phyloP scores from a whole-genome alignment of 345 rosid species.

The Balakata baccata region DNA sequence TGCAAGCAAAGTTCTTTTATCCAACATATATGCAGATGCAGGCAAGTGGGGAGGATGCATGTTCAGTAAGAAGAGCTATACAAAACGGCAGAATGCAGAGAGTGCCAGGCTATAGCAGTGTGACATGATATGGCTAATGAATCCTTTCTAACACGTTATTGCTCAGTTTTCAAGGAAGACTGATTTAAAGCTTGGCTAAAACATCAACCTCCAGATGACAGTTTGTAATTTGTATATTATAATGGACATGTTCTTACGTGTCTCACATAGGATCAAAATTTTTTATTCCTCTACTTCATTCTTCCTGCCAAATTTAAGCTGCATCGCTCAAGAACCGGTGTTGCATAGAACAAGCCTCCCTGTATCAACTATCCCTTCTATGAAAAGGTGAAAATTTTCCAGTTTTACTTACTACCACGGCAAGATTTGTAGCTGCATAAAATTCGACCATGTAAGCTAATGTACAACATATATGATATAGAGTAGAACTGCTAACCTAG shows the following conservation, averaged over 20 bases:
- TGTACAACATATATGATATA: conserved; percentile 5
- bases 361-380: neutral
- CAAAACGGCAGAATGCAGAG: conserved; percentile 48
- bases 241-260: neutral
- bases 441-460: neutral
- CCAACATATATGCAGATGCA: conserved; percentile 74
- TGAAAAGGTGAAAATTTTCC: neutral
- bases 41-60: conserved; percentile 85
- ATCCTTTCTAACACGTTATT: neutral
- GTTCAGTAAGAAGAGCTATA: conserved; percentile 47
- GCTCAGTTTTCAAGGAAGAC: too few species aligned
- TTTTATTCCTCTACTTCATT: neutral
- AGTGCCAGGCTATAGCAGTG: conserved; percentile 55
- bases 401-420: neutral
- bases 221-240: neutral
- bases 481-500: neutral
- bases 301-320: neutral
- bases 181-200: neutral
- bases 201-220: neutral
- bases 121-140: conserved; percentile 19
- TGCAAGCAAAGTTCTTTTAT: conserved; percentile 59
- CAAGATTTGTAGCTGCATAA: neutral
- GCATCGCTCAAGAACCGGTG: neutral
- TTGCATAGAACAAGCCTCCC: neutral
- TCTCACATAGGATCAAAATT: neutral